Conservation (phyloP, 345 rosid genomes). For the Crucihimalaya himalaica region DNA sequence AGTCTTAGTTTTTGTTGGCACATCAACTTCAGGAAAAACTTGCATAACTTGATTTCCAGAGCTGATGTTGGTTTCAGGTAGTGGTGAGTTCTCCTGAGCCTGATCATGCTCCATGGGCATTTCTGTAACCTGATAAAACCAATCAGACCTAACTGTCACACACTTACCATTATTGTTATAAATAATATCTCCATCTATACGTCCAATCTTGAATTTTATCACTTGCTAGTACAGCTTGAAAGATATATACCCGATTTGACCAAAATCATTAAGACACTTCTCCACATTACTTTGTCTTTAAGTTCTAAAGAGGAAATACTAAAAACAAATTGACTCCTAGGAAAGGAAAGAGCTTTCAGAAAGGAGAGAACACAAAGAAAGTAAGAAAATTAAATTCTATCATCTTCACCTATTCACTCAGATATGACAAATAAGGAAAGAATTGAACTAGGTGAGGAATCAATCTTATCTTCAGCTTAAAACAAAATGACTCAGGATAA, state of each 20-base stretch:
- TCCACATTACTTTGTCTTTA: background rate
- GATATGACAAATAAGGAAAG: background rate
- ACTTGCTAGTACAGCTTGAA: conserved; percentile 9
- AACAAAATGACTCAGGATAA: background rate
- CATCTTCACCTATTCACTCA: background rate
- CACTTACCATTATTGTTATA: conserved; percentile 4
- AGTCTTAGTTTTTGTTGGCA: conserved; percentile 40
- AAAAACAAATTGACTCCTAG: background rate
- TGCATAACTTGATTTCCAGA: conserved; percentile 44
- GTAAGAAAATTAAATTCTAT: background rate
- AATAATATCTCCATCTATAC: background rate
- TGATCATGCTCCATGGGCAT: conserved; percentile 57
- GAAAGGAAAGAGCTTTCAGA: conserved; percentile 11
- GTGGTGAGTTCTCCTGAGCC: conserved; percentile 45
- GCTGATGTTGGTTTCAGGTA: conserved; percentile 43
- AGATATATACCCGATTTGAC: conserved; percentile 1
- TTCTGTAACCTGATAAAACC: conserved; percentile 53
- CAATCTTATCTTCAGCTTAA: background rate
- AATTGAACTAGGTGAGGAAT: background rate
- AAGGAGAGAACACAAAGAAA: conserved; percentile 27
- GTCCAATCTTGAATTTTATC: background rate
- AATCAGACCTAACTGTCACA: conserved; percentile 23
- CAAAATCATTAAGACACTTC: background rate
- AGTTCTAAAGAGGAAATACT: conserved; percentile 12
- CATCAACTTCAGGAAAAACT: conserved; percentile 37